These are phyloP conservation scores for Meyerozyma carpophila DNA, from an alignment of 1,139 yeast species.

Conservation along the genomic window DNA sequence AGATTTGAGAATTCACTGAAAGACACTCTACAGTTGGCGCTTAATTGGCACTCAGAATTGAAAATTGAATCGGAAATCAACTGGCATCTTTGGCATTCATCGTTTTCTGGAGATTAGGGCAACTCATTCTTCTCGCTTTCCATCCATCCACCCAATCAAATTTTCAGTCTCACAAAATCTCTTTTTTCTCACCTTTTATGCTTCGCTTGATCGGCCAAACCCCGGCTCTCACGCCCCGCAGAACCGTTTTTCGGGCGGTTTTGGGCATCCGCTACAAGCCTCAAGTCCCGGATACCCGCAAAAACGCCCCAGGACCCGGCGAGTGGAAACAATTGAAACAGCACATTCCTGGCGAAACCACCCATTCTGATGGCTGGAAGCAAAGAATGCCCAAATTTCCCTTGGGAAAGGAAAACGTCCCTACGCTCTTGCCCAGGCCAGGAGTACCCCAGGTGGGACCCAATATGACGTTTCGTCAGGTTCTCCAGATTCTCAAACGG, in stretches of 20 bases:
- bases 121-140: not conserved
- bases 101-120: too few relatives aligned
- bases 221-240: not conserved
- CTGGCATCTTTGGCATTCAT: too few relatives aligned
- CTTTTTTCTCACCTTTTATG: not conserved
- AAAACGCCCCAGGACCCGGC: constrained; percentile 22
- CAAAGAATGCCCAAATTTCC: constrained; percentile 63
- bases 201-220: not conserved
- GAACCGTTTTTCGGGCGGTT: not conserved
- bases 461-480: constrained; percentile 54
- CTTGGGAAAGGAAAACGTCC: constrained; percentile 58
- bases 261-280: constrained; percentile 13
- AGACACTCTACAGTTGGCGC: too few relatives aligned
- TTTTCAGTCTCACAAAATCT: not conserved
- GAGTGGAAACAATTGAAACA: constrained; percentile 44
- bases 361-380: constrained; percentile 40
- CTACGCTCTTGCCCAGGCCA: constrained; percentile 67
- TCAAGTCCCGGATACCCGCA: constrained; percentile 20
- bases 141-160: not conserved
- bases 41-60: too few relatives aligned
- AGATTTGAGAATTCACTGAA: too few relatives aligned
- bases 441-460: constrained; percentile 69
- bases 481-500: constrained; percentile 53
- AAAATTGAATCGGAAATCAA: too few relatives aligned
- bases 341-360: constrained; percentile 58